Base-by-base conservation (phyloP, 768 basidiomycete species). In the Dentipellis sp. region DNA sequence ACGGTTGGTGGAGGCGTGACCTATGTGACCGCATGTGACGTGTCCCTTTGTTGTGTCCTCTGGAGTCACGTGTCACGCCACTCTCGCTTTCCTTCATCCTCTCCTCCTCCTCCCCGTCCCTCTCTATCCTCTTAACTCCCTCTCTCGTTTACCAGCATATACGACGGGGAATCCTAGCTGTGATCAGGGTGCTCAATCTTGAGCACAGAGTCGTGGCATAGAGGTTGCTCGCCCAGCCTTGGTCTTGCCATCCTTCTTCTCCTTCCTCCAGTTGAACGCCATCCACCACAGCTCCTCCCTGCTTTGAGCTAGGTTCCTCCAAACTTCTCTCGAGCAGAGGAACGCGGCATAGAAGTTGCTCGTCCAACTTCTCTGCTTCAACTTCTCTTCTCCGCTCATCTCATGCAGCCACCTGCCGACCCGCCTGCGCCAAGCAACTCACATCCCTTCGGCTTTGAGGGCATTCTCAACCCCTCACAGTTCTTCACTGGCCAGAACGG, bases 41-140 rank as follows among this genome's bases (percentile, higher is more conserved):
- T 45, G 42, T 7, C 42, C 19, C 10, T 45, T 42, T 42, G 11
- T 42, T 14, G 5, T 42, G 40, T 42, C 40, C 17, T n/a, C 2
- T 16, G 12, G 42, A 45, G 42, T 52, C 57, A 16, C 53, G 38
- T 38, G 53, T 53, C 53, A 58, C 57, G 54, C 57, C 14, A 50
- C 58, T 19, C 52, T 53, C 52, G 57, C 57, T 55, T 60, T 60
- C 57, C 58, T 58, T 60, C 58, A 14, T 14, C 42, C 42, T 19
- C 17, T 45, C n/a, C 12, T 45, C 42, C 53, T 53, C 59, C 17
- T 39, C 22, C 51, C 57, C 58, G 36, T 42, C 59, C 50, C 29
- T 42, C 7, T 5, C 53, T 7, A 16, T 42, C 16, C 8, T 19
- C 16, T 16, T 12, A 7, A 14, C 14, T 14, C 40, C 42, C 9